phyloP scores from a whole-genome alignment of 169 alveolate genomes.

The Neospora caninum region DNA sequence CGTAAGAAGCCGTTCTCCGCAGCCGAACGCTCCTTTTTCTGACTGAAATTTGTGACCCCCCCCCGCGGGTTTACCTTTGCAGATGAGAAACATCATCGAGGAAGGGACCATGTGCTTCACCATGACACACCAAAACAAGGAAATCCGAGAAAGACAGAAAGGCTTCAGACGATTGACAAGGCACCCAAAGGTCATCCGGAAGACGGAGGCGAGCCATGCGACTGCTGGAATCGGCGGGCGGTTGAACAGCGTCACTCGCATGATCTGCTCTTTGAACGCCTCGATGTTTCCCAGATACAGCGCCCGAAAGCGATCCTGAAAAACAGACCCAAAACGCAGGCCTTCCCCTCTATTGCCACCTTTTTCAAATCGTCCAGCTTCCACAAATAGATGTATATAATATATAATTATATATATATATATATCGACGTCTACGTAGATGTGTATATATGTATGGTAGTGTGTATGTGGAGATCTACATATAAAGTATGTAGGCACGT shows the following conservation, averaged over 20 bases:
- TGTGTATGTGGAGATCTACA: too few relatives aligned
- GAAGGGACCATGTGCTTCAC: not conserved
- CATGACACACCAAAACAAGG: not conserved
- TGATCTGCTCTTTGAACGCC: not conserved
- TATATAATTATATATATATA: not conserved
- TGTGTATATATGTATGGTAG: not conserved
- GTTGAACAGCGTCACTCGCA: conserved; percentile 25
- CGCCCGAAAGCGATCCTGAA: not conserved
- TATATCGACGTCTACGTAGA: not conserved
- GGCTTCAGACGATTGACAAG: not conserved
- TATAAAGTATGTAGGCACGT: not conserved
- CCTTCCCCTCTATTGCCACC: not conserved
- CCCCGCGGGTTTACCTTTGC: not conserved
- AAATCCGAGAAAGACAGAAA: not conserved
- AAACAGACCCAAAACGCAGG: not conserved
- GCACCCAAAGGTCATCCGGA: not conserved
- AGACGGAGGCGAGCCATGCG: not conserved
- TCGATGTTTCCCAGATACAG: not conserved
- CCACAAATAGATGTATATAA: not conserved
- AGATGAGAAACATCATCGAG: not conserved
- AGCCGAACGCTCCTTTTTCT: too few relatives aligned
- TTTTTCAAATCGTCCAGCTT: not conserved
- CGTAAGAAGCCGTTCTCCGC: too few relatives aligned
- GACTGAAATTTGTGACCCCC: too few relatives aligned
- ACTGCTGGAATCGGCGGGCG: conserved; percentile 1